A percentile compares a stretch with the other conserved stretches of the same genome.
Conservation (phyloP, 2,329 filamentous ascomycete species). For the Tympanopsis confertula region DNA sequence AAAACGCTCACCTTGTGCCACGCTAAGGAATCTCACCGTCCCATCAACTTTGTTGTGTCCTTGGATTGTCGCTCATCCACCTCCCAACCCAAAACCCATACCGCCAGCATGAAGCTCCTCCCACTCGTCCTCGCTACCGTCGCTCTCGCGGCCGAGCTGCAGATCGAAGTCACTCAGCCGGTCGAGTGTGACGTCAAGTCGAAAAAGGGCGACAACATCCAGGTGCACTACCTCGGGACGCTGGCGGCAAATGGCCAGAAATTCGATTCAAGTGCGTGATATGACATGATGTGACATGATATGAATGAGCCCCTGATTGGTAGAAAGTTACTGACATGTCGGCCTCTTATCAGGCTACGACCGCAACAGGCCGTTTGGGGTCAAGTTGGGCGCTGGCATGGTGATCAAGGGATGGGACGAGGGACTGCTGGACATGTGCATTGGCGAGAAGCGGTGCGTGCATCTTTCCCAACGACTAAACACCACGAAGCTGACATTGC, state of each 20-base stretch:
- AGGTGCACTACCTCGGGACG: constrained; percentile 51
- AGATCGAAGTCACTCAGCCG: constrained; percentile 39
- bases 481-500: constrained; percentile 7
- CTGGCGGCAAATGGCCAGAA: constrained; percentile 39
- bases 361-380: constrained; percentile 39
- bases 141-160: constrained; percentile 23
- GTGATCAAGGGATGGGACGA: constrained; percentile 58
- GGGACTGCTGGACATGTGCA: constrained; percentile 51
- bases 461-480: constrained; percentile 4
- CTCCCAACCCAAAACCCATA: no score
- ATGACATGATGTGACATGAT: constrained; percentile 29
- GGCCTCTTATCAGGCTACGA: constrained; percentile 36
- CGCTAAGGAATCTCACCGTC: no score
- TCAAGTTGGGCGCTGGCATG: constrained; percentile 41
- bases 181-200: constrained; percentile 43
- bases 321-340: background rate
- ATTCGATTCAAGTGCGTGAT: constrained; percentile 45
- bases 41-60: no score
- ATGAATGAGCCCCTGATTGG: background rate
- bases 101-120: no score
- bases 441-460: constrained; percentile 43
- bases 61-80: no score
- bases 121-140: background rate
- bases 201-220: constrained; percentile 38
- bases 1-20: no score